These are phyloP conservation scores for Marchantia polymorpha DNA, from an alignment of 225 moss, liverwort and hornwort species.

Conservation along the genomic window DNA sequence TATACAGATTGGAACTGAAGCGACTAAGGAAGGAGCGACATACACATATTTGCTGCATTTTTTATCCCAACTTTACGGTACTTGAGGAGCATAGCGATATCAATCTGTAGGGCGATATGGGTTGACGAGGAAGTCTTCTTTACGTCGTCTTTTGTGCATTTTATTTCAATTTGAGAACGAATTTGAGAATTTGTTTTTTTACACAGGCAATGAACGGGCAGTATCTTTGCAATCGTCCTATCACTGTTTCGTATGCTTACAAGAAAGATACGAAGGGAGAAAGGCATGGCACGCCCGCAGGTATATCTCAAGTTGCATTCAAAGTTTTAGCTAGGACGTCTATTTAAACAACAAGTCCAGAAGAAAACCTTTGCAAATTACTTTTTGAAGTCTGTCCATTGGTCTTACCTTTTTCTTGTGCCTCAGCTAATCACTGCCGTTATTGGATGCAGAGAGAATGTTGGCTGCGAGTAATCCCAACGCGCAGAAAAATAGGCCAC, in stretches of 20 bases:
- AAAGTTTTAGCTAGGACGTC: no score
- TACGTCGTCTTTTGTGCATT: not conserved
- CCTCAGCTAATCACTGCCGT: not conserved
- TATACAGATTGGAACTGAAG: not conserved
- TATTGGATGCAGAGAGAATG: conserved; percentile 68
- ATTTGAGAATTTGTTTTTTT: not conserved
- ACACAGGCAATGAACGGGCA: conserved; percentile 99
- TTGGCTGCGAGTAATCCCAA: conserved; percentile 89
- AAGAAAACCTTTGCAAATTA: no score
- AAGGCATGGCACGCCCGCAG: conserved; percentile 92
- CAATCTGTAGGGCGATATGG: not conserved
- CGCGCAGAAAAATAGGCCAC: conserved; percentile 87
- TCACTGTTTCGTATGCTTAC: conserved; percentile 97
- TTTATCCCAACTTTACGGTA: not conserved
- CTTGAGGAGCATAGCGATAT: not conserved
- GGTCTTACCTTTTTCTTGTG: not conserved
- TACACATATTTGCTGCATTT: not conserved
- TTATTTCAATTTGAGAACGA: not conserved
- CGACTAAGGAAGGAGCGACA: not conserved
- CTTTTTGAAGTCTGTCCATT: not conserved
- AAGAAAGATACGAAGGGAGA: conserved; percentile 99
- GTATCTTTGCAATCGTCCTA: conserved; percentile 96
- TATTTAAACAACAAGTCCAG: no score
- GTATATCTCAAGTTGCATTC: conserved; percentile 23
- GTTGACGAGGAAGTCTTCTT: not conserved